Conservation (phyloP, 495 filamentous ascomycete species). For the Pyrenopolyporus hunteri region DNA sequence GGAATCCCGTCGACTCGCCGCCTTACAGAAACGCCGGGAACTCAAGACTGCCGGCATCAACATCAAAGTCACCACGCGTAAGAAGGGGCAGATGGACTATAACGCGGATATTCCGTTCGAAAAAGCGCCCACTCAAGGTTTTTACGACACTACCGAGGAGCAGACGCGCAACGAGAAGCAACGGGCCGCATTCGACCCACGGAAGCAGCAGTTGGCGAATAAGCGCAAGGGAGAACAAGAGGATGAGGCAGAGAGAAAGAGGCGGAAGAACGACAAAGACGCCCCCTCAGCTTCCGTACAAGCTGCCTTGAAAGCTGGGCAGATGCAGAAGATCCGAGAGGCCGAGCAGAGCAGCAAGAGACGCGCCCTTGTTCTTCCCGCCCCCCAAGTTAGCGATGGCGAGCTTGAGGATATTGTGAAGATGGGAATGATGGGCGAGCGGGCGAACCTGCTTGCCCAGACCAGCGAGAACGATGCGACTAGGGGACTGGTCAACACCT, state of each 20-base stretch:
- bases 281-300: conserved; percentile 75
- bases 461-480: conserved; percentile 86
- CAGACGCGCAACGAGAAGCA: conserved; percentile 80
- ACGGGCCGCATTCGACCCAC: conserved; percentile 86
- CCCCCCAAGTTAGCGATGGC: conserved; percentile 87
- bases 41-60: conserved; percentile 98
- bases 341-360: conserved; percentile 96
- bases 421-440: conserved; percentile 94
- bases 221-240: conserved; percentile 93
- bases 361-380: conserved; percentile 75
- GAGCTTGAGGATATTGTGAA: conserved; percentile 99
- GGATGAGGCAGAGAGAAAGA: conserved; percentile 80
- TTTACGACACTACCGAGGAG: conserved; percentile 92
- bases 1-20: conserved; percentile 86
- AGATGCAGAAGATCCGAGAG: conserved; percentile 94
- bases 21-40: conserved; percentile 93
- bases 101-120: conserved; percentile 99
- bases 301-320: conserved; percentile 91
- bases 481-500: conserved; percentile 83
- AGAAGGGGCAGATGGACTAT: conserved; percentile 98
- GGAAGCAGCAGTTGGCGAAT: conserved; percentile 93
- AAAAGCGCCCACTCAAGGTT: conserved; percentile 85
- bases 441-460: conserved; percentile 75
- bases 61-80: conserved; percentile 91
- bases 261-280: conserved; percentile 84